These are phyloP conservation scores for Aristolochia contorta DNA, from an alignment of 164 flowering plant genomes.

Conservation along the genomic window DNA sequence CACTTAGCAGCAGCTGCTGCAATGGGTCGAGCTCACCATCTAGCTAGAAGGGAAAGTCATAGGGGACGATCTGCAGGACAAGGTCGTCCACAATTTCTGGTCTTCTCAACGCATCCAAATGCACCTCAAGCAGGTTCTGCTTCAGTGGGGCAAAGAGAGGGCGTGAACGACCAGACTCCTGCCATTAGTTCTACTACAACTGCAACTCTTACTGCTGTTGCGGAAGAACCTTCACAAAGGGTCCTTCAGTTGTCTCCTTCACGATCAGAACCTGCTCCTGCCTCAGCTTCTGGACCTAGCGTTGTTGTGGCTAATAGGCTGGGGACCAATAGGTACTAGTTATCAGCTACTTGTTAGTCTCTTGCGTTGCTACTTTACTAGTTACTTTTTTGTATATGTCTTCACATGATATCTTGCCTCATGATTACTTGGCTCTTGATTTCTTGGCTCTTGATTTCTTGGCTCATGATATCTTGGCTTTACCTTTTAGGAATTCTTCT, in stretches of 20 bases:
- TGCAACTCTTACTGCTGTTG: constrained; percentile 17
- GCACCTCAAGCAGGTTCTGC: constrained; percentile 27
- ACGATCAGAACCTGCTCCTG: constrained; percentile 27
- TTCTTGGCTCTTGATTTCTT: neutral
- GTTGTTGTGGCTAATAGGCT: constrained; percentile 16
- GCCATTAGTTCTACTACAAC: constrained; percentile 20
- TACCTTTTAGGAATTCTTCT: constrained; percentile 22
- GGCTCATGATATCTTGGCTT: too few relatives aligned
- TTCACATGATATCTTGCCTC: too few relatives aligned
- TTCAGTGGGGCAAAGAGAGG: constrained; percentile 29
- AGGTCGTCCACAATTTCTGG: constrained; percentile 60
- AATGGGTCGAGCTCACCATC: constrained; percentile 75
- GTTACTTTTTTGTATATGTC: neutral
- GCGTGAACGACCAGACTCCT: constrained; percentile 28
- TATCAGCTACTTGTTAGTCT: constrained; percentile 4
- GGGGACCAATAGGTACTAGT: constrained; percentile 28
- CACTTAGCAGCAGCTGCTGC: constrained; percentile 97
- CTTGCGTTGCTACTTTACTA: neutral
- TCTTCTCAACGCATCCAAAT: constrained; percentile 54
- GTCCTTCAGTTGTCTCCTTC: constrained; percentile 18
- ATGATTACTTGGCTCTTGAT: neutral
- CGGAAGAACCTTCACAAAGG: constrained; percentile 25
- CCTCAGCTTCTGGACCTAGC: constrained; percentile 36
- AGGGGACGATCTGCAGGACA: constrained; percentile 51
- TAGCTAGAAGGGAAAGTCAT: constrained; percentile 65